These are phyloP conservation scores for Diplosphaera chodatii DNA, from an alignment of 139 green algal genomes.

Conservation along the genomic window DNA sequence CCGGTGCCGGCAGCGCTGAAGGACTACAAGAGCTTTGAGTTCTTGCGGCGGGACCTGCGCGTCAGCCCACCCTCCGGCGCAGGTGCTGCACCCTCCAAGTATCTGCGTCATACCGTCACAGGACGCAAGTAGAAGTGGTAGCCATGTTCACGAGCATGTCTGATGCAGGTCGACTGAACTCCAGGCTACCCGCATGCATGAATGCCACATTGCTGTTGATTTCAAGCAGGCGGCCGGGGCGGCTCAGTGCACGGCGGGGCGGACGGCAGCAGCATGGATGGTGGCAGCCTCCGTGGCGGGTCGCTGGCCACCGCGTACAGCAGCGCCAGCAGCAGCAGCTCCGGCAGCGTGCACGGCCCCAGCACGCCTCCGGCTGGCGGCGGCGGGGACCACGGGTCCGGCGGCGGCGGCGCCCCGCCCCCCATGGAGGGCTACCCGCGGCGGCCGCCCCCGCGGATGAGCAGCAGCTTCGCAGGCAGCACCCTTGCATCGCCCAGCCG, in stretches of 20 bases:
- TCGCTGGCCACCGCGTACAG: background rate
- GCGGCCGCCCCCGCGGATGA: background rate
- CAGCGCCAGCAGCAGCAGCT: background rate
- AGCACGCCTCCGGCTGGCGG: background rate
- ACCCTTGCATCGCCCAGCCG: background rate
- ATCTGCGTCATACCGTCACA: too few species aligned
- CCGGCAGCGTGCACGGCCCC: constrained; percentile 4
- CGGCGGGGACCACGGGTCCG: background rate
- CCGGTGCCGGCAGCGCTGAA: constrained; percentile 53
- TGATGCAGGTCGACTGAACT: background rate
- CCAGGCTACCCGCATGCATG: too few species aligned
- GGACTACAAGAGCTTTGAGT: constrained; percentile 47
- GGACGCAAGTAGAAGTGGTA: too few species aligned
- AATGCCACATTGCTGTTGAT: too few species aligned
- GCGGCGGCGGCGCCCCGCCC: background rate
- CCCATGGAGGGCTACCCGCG: background rate
- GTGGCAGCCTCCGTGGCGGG: background rate
- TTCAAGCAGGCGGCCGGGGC: background rate
- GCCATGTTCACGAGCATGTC: background rate
- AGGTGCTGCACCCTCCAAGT: too few species aligned
- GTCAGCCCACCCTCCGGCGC: background rate
- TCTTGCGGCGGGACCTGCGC: constrained; percentile 44
- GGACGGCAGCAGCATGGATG: background rate
- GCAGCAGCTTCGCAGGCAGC: background rate
- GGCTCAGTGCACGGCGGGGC: background rate